phyloP scores from a whole-genome alignment of 495 filamentous ascomycete species.

The Aspergillus nidulans region DNA sequence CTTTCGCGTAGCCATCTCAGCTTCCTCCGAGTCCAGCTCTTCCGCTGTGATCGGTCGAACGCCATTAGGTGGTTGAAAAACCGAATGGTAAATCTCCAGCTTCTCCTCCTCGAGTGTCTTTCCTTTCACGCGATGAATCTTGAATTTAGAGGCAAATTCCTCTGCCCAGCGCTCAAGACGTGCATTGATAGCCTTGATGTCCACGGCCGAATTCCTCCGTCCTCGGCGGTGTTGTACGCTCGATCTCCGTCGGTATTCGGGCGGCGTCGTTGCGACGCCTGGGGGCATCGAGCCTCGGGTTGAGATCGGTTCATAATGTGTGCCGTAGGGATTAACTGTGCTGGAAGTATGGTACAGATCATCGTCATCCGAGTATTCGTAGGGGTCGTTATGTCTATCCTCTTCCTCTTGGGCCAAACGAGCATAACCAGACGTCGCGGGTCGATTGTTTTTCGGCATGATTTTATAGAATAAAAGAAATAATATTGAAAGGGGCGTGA shows the following conservation, averaged over 20 bases:
- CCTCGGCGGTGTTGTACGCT: slow-evolving; percentile 49
- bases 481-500: slow-evolving; percentile 14
- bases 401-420: slow-evolving; percentile 89
- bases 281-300: slow-evolving; percentile 47
- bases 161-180: slow-evolving; percentile 95
- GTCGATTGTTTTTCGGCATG: slow-evolving; percentile 53
- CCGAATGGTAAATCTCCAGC: slow-evolving; percentile 93
- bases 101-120: slow-evolving; percentile 74
- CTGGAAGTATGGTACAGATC: slow-evolving; percentile 51
- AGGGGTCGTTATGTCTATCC: slow-evolving; percentile 45
- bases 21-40: slow-evolving; percentile 57
- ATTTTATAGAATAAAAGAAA: slow-evolving; percentile 5
- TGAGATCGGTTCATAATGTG: slow-evolving; percentile 66
- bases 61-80: slow-evolving; percentile 88
- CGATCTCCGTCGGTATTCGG: slow-evolving; percentile 41
- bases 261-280: slow-evolving; percentile 34
- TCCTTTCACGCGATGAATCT: slow-evolving; percentile 73
- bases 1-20: slow-evolving; percentile 52
- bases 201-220: slow-evolving; percentile 82
- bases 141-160: slow-evolving; percentile 97
- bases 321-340: slow-evolving; percentile 56
- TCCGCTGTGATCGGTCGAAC: slow-evolving; percentile 73
- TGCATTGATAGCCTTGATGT: slow-evolving; percentile 98
- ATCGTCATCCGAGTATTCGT: slow-evolving; percentile 71
- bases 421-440: slow-evolving; percentile 85